Conservation (phyloP, 2,329 filamentous ascomycete species). For the Calonectria fujianensis region DNA sequence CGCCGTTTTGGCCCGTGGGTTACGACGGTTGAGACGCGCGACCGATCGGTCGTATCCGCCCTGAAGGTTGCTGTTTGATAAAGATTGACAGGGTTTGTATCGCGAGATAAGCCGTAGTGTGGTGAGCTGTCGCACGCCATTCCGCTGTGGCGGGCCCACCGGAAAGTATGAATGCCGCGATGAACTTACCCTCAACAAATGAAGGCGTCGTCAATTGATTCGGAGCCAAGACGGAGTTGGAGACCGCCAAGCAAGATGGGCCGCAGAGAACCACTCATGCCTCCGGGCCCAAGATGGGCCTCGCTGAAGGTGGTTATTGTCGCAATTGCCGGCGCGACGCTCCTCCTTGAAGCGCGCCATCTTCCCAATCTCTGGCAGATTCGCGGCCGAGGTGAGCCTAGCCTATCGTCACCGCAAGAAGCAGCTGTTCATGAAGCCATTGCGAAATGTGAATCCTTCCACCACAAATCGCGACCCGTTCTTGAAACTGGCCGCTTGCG, state of each 20-base stretch:
- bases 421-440: neutral
- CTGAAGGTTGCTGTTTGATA: neutral
- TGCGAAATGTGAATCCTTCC: slow-evolving; percentile 8
- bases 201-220: neutral
- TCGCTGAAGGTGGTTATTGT: neutral
- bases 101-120: neutral
- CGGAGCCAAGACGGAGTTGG: neutral
- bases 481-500: neutral
- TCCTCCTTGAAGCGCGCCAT: neutral
- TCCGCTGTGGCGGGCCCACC: neutral
- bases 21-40: neutral
- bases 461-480: neutral
- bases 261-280: neutral
- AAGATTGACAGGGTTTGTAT: neutral
- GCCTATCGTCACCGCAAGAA: neutral
- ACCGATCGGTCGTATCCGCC: neutral
- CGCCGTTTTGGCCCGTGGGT: neutral
- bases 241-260: slow-evolving; percentile 2
- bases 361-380: neutral
- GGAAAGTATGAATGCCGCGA: neutral
- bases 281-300: neutral
- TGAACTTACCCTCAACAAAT: neutral
- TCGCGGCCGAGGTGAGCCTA: neutral
- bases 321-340: neutral
- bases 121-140: neutral